A percentile compares a stretch with the other conserved stretches of the same genome.
These are phyloP conservation scores for Globisporangium nagaii DNA, from an alignment of 352 stramenopile genomes.

Conservation along the genomic window DNA sequence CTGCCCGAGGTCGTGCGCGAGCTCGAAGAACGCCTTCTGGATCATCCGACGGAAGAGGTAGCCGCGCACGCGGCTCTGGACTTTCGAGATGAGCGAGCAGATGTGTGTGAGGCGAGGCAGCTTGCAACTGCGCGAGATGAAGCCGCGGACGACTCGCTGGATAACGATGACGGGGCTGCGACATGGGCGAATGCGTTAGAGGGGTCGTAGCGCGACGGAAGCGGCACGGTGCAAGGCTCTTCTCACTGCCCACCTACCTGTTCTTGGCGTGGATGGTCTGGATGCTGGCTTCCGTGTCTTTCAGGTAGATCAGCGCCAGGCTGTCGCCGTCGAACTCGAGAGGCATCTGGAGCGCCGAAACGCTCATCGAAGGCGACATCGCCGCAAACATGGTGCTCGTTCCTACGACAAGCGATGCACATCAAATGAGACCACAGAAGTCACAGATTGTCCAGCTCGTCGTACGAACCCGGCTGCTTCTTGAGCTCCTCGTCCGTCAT, in stretches of 20 bases:
- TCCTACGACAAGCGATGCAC: background rate
- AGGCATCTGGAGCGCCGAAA: constrained; percentile 30
- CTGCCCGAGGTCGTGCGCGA: constrained; percentile 40
- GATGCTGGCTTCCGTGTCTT: constrained; percentile 23
- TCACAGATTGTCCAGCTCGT: background rate
- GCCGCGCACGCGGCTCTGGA: constrained; percentile 52
- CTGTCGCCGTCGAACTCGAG: constrained; percentile 44
- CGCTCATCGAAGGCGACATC: constrained; percentile 3
- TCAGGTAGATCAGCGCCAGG: constrained; percentile 28
- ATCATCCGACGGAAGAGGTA: constrained; percentile 56
- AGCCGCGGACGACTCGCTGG: constrained; percentile 41
- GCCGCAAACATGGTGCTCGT: constrained; percentile 4
- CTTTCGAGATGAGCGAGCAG: constrained; percentile 38
- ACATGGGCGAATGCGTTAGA: background rate
- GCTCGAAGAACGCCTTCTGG: constrained; percentile 34
- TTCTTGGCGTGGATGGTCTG: constrained; percentile 28
- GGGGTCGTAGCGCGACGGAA: background rate
- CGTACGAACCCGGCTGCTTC: constrained; percentile 28
- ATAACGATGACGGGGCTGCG: constrained; percentile 23
- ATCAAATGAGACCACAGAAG: background rate
- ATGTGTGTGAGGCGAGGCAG: constrained; percentile 40
- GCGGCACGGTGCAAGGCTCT: too few relatives aligned
- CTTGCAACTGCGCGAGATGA: constrained; percentile 33
- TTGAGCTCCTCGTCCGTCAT: constrained; percentile 63
- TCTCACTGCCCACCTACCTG: too few relatives aligned